Evolutionary conservation across 352 stramenopile species (phyloP), one percentile per base, ranked within the genome.

Genomic region (Globisporangium cylindrosporum): DNA sequence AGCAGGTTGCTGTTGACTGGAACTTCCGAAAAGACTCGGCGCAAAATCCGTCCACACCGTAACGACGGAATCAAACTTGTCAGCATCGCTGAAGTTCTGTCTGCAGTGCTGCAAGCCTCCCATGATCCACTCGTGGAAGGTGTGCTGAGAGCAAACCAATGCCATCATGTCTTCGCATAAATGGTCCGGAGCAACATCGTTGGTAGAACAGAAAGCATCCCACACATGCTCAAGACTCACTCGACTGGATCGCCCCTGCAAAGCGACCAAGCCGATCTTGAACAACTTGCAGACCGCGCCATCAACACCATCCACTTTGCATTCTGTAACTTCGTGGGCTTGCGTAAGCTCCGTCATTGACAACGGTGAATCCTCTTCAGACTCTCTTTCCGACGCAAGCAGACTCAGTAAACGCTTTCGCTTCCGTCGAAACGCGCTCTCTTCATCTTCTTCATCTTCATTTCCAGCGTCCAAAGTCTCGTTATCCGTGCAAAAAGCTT

Each of bases 101-200:
- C 34, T 56, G 59, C 59, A 64, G 32, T 64, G 29, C 24, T 55
- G 59, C 20, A 64, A 29, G 4, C 24, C 25, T 38, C 25, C 41
- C 15, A 64, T 27, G n/a, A 64, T 64, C 4, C n/a, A 22, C 59
- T 56, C 59, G 15, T 57, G 59, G 6, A 64, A 36, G 27, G 59
- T 64, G 38, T 64, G 25, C 41, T 64, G 59, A 20, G 36, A 55
- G 38, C 43, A 29, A 56, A 64, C 41, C 8, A 46, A 25, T 38
- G 59, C 8, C 41, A 36, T 20, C 59, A 64, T 64, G 6, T 64
- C 41, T 51, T 27, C 15, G 9, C 38, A 36, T 7, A 56, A 25
- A 7, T 5, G 15, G 12, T 57, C 22, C 1, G 54, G 54, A 56
- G 5, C 6, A 27, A n/a, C 56, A 1, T 25, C 10, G 29, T 41